These are phyloP conservation scores for Penicillium crustosum DNA, from an alignment of 2,329 filamentous ascomycete genomes.

Conservation along the genomic window DNA sequence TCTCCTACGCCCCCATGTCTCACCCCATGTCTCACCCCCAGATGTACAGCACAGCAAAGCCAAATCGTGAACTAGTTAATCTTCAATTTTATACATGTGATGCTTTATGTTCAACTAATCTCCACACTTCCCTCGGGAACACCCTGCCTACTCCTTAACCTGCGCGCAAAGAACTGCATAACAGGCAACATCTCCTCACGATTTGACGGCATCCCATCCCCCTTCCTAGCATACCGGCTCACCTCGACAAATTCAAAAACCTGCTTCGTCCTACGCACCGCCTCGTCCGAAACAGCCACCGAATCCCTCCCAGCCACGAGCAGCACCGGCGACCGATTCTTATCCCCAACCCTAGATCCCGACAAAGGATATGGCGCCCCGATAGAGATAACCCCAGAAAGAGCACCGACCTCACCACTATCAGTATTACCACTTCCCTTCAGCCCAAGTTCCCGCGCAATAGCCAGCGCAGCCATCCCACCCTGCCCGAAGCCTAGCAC, in stretches of 20 bases:
- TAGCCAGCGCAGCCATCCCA: constrained; percentile 60
- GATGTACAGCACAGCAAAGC: too few species aligned
- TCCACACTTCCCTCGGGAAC: constrained; percentile 49
- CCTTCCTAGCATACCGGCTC: constrained; percentile 67
- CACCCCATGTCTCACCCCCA: not conserved
- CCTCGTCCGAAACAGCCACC: constrained; percentile 60
- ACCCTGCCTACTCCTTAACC: constrained; percentile 45
- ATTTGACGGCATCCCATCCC: constrained; percentile 78
- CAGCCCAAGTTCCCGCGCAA: constrained; percentile 48
- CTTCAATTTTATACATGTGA: not conserved
- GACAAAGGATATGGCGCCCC: constrained; percentile 44
- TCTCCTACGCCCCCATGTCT: not conserved
- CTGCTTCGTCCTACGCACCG: constrained; percentile 62
- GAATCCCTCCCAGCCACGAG: constrained; percentile 43
- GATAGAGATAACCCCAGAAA: constrained; percentile 46
- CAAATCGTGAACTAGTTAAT: not conserved
- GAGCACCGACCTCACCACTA: constrained; percentile 21
- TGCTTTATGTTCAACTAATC: constrained; percentile 29
- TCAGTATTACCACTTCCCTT: not conserved
- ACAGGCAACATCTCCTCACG: constrained; percentile 85
- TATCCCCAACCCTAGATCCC: constrained; percentile 29
- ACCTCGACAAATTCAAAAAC: constrained; percentile 67
- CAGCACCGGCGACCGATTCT: constrained; percentile 44
- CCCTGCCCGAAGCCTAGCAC: constrained; percentile 69
- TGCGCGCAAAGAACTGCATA: constrained; percentile 68